These are phyloP conservation scores for Aspergillus nomiae DNA, from an alignment of 2,329 filamentous ascomycete species.

Conservation along the genomic window DNA sequence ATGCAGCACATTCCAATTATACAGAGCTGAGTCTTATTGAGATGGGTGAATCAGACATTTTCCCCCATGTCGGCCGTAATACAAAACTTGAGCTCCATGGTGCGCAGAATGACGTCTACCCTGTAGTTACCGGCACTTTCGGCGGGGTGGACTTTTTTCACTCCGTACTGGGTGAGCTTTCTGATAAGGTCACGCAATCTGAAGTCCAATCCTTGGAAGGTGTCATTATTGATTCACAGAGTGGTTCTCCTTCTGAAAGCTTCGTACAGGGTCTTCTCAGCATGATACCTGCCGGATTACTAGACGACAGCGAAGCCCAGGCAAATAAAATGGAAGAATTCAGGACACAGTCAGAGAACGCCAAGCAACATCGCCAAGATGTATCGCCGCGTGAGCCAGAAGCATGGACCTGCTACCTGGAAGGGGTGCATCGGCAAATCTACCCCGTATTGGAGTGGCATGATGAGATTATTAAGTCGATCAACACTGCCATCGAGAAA, in stretches of 20 bases:
- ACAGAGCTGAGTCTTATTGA: conserved; percentile 85
- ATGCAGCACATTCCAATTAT: conserved; percentile 92
- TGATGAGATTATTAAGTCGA: conserved; percentile 79
- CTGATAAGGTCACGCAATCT: conserved; percentile 87
- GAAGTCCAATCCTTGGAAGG: conserved; percentile 87
- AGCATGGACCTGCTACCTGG: conserved; percentile 76
- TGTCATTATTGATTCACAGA: conserved; percentile 66
- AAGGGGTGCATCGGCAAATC: conserved; percentile 73
- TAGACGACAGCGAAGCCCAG: conserved; percentile 67
- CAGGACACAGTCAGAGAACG: conserved; percentile 71
- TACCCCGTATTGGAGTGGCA: conserved; percentile 91
- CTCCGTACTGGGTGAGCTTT: conserved; percentile 76
- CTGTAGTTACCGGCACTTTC: conserved; percentile 87
- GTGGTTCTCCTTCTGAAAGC: conserved; percentile 68
- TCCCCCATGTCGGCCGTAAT: conserved; percentile 80
- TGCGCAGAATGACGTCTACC: conserved; percentile 69
- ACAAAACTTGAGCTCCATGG: conserved; percentile 72
- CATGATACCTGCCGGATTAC: conserved; percentile 78
- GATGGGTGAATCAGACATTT: conserved; percentile 76
- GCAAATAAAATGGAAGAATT: conserved; percentile 77
- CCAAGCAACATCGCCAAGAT: conserved; percentile 73
- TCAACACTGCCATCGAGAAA: conserved; percentile 76
- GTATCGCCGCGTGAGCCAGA: conserved; percentile 81
- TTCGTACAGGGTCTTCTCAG: conserved; percentile 76
- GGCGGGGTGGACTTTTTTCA: conserved; percentile 93